Conservation (phyloP, 2,329 filamentous ascomycete species). For the Sporothrix inflata region DNA sequence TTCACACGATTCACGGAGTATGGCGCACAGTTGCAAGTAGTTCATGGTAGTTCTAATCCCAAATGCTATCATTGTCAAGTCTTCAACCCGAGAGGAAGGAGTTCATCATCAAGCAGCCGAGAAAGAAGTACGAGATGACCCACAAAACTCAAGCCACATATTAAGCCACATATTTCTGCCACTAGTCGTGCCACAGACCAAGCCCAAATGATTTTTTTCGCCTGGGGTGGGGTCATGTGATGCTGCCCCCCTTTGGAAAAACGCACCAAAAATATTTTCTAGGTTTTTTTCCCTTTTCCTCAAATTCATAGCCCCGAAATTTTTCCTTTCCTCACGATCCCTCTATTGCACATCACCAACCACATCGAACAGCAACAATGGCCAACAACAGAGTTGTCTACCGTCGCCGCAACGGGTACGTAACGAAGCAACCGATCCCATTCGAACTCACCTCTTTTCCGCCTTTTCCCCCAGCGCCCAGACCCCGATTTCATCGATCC, state of each 20-base stretch:
- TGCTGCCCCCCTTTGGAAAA: conserved; percentile 22
- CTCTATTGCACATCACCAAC: conserved; percentile 34
- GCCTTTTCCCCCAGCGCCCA: not conserved
- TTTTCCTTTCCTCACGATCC: conserved; percentile 26
- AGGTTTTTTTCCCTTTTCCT: conserved; percentile 29
- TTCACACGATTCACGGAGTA: not conserved
- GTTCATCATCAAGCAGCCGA: not conserved
- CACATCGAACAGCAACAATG: conserved; percentile 57
- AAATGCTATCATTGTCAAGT: not conserved
- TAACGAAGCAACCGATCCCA: conserved; percentile 37
- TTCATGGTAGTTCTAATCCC: not conserved
- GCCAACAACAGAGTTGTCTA: conserved; percentile 64
- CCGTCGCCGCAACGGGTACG: conserved; percentile 81
- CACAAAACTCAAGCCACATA: not conserved
- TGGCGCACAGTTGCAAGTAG: not conserved
- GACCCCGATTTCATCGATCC: conserved; percentile 4
- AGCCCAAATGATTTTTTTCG: conserved; percentile 17
- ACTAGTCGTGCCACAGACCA: conserved; percentile 3
- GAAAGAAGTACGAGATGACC: not conserved
- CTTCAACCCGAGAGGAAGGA: no score
- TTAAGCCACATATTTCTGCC: not conserved
- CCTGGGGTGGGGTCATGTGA: conserved; percentile 31
- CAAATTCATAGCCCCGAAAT: conserved; percentile 25
- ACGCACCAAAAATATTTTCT: conserved; percentile 35
- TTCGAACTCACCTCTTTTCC: not conserved